Base-by-base conservation (phyloP, 768 basidiomycete genomes). In the Nidularia sp. region DNA sequence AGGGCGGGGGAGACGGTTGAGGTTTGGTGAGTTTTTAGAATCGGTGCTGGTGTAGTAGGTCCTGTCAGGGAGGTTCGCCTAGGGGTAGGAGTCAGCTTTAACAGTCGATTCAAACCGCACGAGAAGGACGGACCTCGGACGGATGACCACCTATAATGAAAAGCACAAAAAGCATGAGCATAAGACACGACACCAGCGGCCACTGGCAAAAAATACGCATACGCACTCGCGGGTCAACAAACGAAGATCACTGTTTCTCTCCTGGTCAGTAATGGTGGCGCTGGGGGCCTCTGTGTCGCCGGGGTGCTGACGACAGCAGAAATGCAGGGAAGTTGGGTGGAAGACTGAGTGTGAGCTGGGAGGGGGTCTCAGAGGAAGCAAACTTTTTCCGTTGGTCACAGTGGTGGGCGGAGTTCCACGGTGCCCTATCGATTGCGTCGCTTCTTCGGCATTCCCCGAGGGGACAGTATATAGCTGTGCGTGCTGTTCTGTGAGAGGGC, bases 51-150 rank as follows among this genome's bases (percentile, higher is more conserved):
- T 46, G 50, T 36, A 33, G 49, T 60, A 55, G 54, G 61, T 60
- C 68, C 66, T 81, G 80, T 86, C 75, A 89, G 72, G 88, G 87
- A 71, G 88, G 89, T 83, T 90, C 86, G 64, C 88, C 88, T 90
- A 57, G 8, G 34, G 15, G 44, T 22, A 45, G 8, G 22, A n/a
- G 18, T 10, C 8, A 22, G 18, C 39, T 34, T 36, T 12, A 41
- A 44, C 49, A 49, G 32, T 12, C 34, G 15, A 18, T 45, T 50
- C 34, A 49, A 39, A 34, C 47, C 46, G 39, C 18, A 25, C 39
- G 42, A 53, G 54, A 55, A 57, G 50, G 50, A 71, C 80, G 51
- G 50, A 86, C 88, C 88, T 79, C 87, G 76, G 64, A 90, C 80
- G 55, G 84, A 85, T 67, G 84, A 82, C 86, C 86, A 88, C 87